phyloP scores from a whole-genome alignment of 108 stramenopile species.

The Nannochloropsis gaditana region DNA sequence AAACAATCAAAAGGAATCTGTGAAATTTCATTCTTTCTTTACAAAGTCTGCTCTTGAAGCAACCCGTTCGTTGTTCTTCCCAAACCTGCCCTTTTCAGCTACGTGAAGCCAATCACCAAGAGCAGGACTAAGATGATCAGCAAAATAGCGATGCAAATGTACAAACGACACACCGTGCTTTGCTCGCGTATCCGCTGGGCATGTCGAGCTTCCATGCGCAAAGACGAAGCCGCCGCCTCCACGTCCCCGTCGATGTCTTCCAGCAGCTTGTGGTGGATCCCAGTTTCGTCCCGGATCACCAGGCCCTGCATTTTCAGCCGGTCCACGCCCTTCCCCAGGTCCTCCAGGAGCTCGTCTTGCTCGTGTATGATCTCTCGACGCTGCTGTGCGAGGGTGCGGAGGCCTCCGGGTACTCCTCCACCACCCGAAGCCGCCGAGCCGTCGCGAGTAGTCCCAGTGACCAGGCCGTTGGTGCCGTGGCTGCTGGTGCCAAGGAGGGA shows the following conservation, averaged over 20 bases:
- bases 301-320: constrained; percentile 71
- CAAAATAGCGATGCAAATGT: constrained; percentile 41
- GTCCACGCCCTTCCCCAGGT: constrained; percentile 73
- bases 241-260: constrained; percentile 78
- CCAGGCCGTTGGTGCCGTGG: neutral
- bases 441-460: neutral
- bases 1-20: no score
- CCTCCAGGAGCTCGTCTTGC: constrained; percentile 84
- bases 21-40: no score
- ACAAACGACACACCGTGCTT: constrained; percentile 40
- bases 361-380: constrained; percentile 25
- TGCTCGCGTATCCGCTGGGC: constrained; percentile 40
- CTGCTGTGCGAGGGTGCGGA: neutral
- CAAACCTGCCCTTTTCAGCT: neutral
- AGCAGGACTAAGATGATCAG: constrained; percentile 34
- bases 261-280: constrained; percentile 70
- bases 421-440: neutral
- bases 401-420: neutral
- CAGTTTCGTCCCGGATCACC: constrained; percentile 73
- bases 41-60: no score
- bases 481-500: neutral
- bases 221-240: constrained; percentile 67
- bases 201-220: constrained; percentile 68
- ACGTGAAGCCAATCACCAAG: constrained; percentile 31
- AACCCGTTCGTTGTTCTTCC: neutral